Conservation (phyloP, 176 grass and related monocot genomes). For the Avena atlantica region DNA sequence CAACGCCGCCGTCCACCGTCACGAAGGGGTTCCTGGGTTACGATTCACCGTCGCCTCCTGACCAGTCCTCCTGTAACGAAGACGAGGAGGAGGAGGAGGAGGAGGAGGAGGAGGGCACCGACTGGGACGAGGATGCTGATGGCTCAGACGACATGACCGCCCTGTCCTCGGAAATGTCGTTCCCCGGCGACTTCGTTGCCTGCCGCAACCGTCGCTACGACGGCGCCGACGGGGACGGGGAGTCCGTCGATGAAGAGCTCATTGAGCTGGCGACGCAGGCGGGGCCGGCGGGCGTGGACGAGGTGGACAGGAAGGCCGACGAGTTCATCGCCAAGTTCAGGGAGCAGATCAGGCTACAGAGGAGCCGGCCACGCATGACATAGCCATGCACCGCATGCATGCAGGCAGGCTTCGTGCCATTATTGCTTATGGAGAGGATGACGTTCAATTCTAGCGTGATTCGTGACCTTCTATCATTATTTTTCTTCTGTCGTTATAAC, state of each 20-base stretch:
- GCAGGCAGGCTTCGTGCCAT: conserved; percentile 4
- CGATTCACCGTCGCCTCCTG: not conserved
- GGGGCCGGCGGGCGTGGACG: conserved; percentile 46
- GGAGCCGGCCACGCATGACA: conserved; percentile 23
- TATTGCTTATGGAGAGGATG: conserved; percentile 11
- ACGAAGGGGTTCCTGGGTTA: not conserved
- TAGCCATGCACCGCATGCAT: not conserved
- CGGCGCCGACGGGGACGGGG: not conserved
- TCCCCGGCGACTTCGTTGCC: conserved; percentile 22
- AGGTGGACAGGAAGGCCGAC: conserved; percentile 93
- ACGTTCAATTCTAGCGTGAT: not conserved
- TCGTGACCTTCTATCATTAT: not conserved
- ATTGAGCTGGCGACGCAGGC: conserved; percentile 40
- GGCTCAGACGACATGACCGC: conserved; percentile 34
- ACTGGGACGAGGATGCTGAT: conserved; percentile 43
- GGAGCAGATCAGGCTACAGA: conserved; percentile 86
- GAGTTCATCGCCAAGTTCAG: conserved; percentile 96
- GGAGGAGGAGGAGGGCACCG: conserved; percentile 37
- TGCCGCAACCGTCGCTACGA: not conserved
- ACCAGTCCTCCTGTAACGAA: conserved; percentile 32
- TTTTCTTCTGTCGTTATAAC: not conserved
- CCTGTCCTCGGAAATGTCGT: conserved; percentile 31
- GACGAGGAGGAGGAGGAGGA: conserved; percentile 32
- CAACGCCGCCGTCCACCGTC: not conserved
- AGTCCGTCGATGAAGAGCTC: conserved; percentile 57